Conservation (phyloP, 2,329 filamentous ascomycete genomes). For the Knufia petricola region DNA sequence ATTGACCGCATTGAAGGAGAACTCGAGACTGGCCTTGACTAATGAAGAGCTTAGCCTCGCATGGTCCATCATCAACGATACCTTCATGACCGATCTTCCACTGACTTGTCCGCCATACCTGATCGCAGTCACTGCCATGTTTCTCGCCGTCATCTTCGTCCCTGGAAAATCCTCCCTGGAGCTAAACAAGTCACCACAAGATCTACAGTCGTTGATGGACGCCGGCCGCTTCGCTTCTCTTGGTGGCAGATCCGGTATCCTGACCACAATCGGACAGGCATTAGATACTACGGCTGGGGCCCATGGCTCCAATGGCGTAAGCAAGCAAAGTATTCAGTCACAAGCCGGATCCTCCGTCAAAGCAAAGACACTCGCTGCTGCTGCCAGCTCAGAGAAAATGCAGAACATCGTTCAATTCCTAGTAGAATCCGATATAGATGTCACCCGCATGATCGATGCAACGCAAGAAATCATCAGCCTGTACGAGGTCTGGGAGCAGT, state of each 20-base stretch:
- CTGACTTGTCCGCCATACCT: conserved; percentile 77
- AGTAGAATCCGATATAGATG: conserved; percentile 75
- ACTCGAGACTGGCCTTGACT: conserved; percentile 56
- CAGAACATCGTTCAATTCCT: conserved; percentile 69
- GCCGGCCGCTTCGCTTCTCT: conserved; percentile 17
- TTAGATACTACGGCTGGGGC: not conserved
- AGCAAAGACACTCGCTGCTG: conserved; percentile 8
- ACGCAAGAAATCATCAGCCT: conserved; percentile 86
- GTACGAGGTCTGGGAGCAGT: conserved; percentile 66
- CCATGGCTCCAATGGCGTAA: not conserved
- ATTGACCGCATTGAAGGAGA: conserved; percentile 50
- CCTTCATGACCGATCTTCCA: conserved; percentile 85
- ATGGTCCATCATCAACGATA: conserved; percentile 80
- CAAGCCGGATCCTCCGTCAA: conserved; percentile 7
- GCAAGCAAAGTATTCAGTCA: conserved; percentile 16
- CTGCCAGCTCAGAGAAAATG: conserved; percentile 44
- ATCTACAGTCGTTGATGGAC: conserved; percentile 16
- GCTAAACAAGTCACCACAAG: conserved; percentile 7
- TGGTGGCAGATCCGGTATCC: conserved; percentile 13
- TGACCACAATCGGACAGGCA: conserved; percentile 5
- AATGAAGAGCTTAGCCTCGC: conserved; percentile 70
- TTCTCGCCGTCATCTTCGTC: conserved; percentile 73
- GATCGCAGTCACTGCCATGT: conserved; percentile 75
- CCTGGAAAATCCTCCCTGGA: conserved; percentile 32
- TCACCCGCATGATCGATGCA: conserved; percentile 75